These are phyloP conservation scores for Styphnolobium japonicum DNA, from an alignment of 306 rosid genomes.

Conservation along the genomic window DNA sequence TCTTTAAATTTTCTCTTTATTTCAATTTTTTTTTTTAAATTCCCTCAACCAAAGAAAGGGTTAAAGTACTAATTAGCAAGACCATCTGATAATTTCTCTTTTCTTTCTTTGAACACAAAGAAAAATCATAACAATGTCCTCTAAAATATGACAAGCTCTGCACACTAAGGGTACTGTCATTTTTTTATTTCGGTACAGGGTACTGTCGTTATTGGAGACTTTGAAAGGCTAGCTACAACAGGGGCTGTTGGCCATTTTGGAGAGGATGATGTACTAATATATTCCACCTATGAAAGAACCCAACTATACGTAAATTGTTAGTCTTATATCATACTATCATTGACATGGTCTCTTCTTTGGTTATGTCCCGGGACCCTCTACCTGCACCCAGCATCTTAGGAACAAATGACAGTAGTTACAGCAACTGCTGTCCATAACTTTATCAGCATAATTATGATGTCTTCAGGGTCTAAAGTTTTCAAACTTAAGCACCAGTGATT, in stretches of 20 bases:
- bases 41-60: too few relatives aligned
- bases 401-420: not conserved
- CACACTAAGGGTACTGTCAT: too few relatives aligned
- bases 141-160: not conserved
- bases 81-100: too few relatives aligned
- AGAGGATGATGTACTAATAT: slow-evolving; percentile 1
- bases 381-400: slow-evolving; percentile 17
- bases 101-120: too few relatives aligned
- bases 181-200: too few relatives aligned
- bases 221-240: not conserved
- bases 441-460: slow-evolving; percentile 18
- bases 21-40: too few relatives aligned
- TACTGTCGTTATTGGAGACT: not conserved
- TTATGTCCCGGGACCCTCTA: not conserved
- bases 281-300: not conserved
- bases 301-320: not conserved
- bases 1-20: too few relatives aligned
- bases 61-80: too few relatives aligned
- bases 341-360: not conserved
- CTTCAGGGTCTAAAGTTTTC: not conserved
- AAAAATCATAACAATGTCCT: too few relatives aligned
- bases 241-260: not conserved
- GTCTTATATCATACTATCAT: not conserved
- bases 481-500: not conserved
- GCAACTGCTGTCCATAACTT: slow-evolving; percentile 11